phyloP scores from a whole-genome alignment of 345 rosid genomes.

The Acer negundo region DNA sequence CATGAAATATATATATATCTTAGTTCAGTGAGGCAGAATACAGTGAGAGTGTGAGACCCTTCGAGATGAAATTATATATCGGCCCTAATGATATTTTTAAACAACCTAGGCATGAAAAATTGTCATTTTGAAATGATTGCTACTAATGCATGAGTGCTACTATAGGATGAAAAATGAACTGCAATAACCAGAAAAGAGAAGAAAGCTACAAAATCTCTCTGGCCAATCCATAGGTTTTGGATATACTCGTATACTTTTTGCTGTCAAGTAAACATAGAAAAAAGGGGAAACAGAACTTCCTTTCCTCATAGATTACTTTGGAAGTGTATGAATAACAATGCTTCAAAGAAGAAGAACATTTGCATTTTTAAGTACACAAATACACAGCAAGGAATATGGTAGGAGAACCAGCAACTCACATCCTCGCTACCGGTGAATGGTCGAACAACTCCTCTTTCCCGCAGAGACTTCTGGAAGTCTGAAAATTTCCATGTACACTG shows the following conservation, averaged over 20 bases:
- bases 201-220: background rate
- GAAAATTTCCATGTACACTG: conserved; percentile 84
- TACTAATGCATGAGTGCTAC: background rate
- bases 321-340: background rate
- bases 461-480: conserved; percentile 73
- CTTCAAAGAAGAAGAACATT: background rate
- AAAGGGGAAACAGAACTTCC: background rate
- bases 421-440: conserved; percentile 79
- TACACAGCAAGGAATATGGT: background rate
- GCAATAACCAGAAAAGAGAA: background rate
- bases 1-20: background rate
- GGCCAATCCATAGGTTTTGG: background rate
- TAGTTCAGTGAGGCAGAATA: background rate
- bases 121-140: no score
- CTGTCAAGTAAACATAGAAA: background rate
- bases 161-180: background rate
- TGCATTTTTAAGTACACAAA: background rate
- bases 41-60: background rate
- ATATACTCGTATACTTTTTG: background rate
- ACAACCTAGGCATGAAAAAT: no score
- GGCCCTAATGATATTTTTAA: background rate
- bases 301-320: no score
- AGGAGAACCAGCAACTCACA: conserved; percentile 50
- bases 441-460: conserved; percentile 66
- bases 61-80: background rate